Conservation (phyloP, 257 asterid genomes). For the Gardenia jasminoides region DNA sequence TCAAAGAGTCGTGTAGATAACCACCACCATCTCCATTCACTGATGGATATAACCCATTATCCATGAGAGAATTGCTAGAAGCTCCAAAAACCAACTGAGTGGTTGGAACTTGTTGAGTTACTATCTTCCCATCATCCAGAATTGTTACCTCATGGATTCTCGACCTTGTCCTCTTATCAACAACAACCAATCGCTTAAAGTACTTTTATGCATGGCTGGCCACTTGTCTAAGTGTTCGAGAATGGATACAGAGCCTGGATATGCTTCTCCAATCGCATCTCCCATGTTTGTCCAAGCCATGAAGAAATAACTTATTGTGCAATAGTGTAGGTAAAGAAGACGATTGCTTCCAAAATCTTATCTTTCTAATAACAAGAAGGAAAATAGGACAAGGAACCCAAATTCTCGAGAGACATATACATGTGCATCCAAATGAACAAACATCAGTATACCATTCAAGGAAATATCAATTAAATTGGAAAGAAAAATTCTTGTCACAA, state of each 20-base stretch:
- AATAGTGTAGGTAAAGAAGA: neutral
- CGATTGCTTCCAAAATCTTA: neutral
- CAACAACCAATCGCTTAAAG: neutral
- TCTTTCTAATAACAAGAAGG: neutral
- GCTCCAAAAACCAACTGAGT: neutral
- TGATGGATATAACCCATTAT: neutral
- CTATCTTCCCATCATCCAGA: conserved; percentile 15
- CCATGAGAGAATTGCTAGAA: neutral
- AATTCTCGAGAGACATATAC: neutral
- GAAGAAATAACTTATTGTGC: conserved; percentile 21
- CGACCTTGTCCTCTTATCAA: conserved; percentile 6
- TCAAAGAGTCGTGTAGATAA: neutral
- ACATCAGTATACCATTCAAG: too few species aligned
- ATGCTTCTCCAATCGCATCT: conserved; percentile 33
- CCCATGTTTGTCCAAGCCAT: conserved; percentile 20
- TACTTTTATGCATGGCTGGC: conserved; percentile 32
- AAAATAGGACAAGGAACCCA: neutral
- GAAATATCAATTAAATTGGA: too few species aligned
- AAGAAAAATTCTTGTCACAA: neutral
- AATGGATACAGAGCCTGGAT: conserved; percentile 17
- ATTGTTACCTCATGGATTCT: conserved; percentile 12
- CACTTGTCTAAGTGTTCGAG: conserved; percentile 28
- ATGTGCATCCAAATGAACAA: neutral
- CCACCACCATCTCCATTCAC: neutral
- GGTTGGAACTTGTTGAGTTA: neutral